These are phyloP conservation scores for Botrytis byssoidea DNA, from an alignment of 2,329 filamentous ascomycete species.

Conservation along the genomic window DNA sequence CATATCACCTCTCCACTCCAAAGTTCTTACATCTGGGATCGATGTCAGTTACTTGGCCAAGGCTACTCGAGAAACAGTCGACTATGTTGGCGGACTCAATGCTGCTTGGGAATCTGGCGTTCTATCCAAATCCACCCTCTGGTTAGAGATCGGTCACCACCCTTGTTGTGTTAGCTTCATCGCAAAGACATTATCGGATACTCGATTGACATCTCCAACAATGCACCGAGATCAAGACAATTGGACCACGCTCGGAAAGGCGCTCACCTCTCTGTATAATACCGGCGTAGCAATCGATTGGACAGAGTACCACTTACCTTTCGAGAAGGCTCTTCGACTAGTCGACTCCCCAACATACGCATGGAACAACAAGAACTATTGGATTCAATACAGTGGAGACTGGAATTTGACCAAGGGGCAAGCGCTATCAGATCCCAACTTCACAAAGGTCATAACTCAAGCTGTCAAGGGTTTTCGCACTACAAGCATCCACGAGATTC, in stretches of 20 bases:
- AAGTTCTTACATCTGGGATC: conserved; percentile 44
- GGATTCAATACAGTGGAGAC: conserved; percentile 61
- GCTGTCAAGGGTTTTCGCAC: background rate
- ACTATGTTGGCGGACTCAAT: conserved; percentile 56
- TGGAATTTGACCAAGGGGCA: conserved; percentile 43
- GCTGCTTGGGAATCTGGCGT: conserved; percentile 54
- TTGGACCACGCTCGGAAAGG: background rate
- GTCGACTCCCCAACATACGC: conserved; percentile 55
- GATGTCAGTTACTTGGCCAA: conserved; percentile 60
- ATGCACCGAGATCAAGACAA: conserved; percentile 40
- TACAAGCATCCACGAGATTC: background rate
- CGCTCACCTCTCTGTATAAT: background rate
- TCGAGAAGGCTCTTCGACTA: background rate
- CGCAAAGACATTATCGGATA: background rate
- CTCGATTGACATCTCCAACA: background rate
- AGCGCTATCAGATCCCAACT: conserved; percentile 49
- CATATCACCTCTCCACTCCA: background rate
- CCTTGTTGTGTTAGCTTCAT: conserved; percentile 4
- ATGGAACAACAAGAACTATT: conserved; percentile 68
- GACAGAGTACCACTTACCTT: conserved; percentile 15
- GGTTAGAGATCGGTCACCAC: conserved; percentile 7
- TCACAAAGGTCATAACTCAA: conserved; percentile 42
- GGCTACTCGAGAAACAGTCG: conserved; percentile 65
- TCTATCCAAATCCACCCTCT: conserved; percentile 53
- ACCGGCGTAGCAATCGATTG: conserved; percentile 11